A percentile compares a stretch with the other conserved stretches of the same genome.
Conservation (phyloP, 1,284 basidiomycete species). For the Anthracocystis panici-leucophaei region DNA sequence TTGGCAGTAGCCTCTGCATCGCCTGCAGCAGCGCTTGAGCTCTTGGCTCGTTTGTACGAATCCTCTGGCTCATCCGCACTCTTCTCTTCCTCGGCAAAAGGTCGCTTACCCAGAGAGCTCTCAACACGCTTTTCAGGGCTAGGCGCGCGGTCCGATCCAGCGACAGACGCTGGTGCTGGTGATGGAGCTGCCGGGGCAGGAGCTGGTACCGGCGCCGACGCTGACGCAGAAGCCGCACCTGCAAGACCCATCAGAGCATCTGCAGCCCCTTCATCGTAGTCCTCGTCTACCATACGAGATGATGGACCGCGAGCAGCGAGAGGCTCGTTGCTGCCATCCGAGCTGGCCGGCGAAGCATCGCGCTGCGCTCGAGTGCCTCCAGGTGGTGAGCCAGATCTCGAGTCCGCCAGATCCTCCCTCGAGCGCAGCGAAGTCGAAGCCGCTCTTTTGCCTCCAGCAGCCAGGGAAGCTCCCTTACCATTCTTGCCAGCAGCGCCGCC, state of each 20-base stretch:
- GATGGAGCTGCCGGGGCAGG: constrained; percentile 19
- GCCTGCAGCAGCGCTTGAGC: constrained; percentile 16
- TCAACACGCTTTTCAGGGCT: constrained; percentile 44
- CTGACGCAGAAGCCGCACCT: constrained; percentile 59
- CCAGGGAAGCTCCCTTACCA: constrained; percentile 13
- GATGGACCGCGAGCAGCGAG: constrained; percentile 44
- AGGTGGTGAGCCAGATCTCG: constrained; percentile 29
- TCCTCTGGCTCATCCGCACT: constrained; percentile 24
- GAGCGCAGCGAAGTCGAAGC: constrained; percentile 27
- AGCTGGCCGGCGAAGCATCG: constrained; percentile 48
- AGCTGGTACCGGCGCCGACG: not conserved
- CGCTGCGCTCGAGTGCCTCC: constrained; percentile 31
- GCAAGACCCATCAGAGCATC: constrained; percentile 68
- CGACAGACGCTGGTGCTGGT: constrained; percentile 17
- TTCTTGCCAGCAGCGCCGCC: constrained; percentile 30
- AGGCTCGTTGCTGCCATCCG: constrained; percentile 57
- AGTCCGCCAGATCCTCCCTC: constrained; percentile 27
- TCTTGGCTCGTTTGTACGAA: constrained; percentile 47
- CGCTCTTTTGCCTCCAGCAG: constrained; percentile 20
- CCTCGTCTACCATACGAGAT: constrained; percentile 62
- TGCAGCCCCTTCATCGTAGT: constrained; percentile 67
- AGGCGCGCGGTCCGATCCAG: constrained; percentile 18
- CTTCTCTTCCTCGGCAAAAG: constrained; percentile 35
- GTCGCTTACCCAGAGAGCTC: constrained; percentile 54
- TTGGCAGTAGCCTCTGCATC: constrained; percentile 5